Evolutionary conservation across 2,329 filamentous ascomycete species (phyloP), one percentile per base, ranked within the genome.

Genomic region (Aureobasidium namibiae): DNA sequence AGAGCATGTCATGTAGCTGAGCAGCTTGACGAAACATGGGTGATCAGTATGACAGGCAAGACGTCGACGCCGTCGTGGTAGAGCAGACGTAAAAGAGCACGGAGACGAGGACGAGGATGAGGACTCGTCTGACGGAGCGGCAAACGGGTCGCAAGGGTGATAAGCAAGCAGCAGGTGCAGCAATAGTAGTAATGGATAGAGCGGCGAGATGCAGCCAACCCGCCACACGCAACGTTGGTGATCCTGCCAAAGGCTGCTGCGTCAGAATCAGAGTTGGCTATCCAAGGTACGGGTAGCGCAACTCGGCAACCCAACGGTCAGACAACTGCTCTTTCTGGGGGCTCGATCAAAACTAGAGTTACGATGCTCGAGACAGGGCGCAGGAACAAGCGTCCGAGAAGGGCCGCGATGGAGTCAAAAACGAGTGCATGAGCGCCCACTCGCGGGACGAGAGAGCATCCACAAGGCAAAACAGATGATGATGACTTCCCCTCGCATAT

Each of bases 361-460:
- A 39, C 48, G 49, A 53, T 41, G 24, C 16, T 10, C 49, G 41
- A 53, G 49, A 53, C 49, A 53, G 18, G 49, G 29, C 49, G 34
- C 49, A 53, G 49, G 49, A 53, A 53, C 49, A 53, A 41, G 49
- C 49, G 49, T 53, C 49, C 49, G 49, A 53, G 49, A 53, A 53
- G 36, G 49, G 49, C 49, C 34, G 49, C 36, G 36, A 53, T 14
- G 16, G 49, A 53, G 36, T 41, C 48, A n/a, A 38, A 50, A 53
- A 52, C 21, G 41, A 39, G 21, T 29, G 36, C 23, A 50, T 9
- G 36, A 29, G 49, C 24, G 24, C 34, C 49, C 49, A 29, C 49
- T 41, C n/a, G 49, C 49, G 49, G 36, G 46, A 50, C 31, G 33
- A 26, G 49, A 53, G 31, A 41, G 18, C 34, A 53, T 53, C 29